phyloP scores from a whole-genome alignment of 805 yeast species.

The Myxozyma lipomycoides region DNA sequence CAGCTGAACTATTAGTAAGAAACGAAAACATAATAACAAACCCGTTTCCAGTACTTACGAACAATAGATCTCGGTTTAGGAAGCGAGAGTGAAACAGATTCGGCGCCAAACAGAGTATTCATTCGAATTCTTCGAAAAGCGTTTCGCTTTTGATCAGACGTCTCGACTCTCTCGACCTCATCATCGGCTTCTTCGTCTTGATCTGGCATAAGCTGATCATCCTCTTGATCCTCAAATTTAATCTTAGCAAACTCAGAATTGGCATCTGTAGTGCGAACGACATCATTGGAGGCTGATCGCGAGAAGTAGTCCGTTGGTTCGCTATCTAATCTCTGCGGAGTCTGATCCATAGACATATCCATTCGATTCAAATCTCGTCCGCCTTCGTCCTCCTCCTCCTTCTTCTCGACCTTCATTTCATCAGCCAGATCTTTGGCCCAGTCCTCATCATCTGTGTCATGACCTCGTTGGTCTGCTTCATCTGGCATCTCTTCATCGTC shows the following conservation, averaged over 20 bases:
- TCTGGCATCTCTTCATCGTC: slow-evolving; percentile 29
- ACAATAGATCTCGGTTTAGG: slow-evolving; percentile 45
- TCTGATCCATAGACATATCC: slow-evolving; percentile 1
- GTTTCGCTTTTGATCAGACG: not conserved
- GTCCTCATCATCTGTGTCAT: slow-evolving; percentile 41
- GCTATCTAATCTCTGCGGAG: not conserved
- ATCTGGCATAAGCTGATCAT: not conserved
- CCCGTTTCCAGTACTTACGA: not conserved
- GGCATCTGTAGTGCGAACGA: no score
- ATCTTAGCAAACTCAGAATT: slow-evolving; percentile 16
- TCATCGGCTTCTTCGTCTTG: no score
- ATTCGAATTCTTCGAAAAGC: slow-evolving; percentile 13
- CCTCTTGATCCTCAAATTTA: not conserved
- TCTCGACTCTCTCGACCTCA: slow-evolving; percentile 5
- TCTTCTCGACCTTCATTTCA: slow-evolving; percentile 4
- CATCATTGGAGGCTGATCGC: slow-evolving; percentile 31
- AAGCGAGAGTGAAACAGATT: slow-evolving; percentile 52
- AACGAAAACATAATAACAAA: not conserved
- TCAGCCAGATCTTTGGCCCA: slow-evolving; percentile 33
- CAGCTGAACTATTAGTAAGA: slow-evolving; percentile 21
- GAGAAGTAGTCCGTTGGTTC: not conserved
- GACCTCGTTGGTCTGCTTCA: slow-evolving; percentile 25
- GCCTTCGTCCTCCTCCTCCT: slow-evolving; percentile 7
- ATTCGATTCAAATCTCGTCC: not conserved
- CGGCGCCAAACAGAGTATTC: slow-evolving; percentile 52